Evolutionary conservation across 257 asterid genomes (phyloP), one percentile per base, ranked within the genome.

Genomic region (Gentiana macrophylla): DNA sequence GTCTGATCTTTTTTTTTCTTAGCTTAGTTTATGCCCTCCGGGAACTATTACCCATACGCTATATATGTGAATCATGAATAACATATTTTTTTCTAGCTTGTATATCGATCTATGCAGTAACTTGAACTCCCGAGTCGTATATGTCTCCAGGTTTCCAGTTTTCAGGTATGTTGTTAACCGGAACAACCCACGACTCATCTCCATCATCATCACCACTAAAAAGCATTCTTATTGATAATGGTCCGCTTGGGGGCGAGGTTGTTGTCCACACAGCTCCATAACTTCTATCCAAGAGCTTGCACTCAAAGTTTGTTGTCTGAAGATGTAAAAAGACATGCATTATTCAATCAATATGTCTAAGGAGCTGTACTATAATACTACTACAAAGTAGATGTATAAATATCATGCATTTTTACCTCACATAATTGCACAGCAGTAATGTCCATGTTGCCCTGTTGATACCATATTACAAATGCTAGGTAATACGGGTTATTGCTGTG

Each of bases 111-210:
- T 76, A 79, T 59, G 52, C 74, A 54, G 47, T 68, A 13, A 70
- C 83, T 82, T 85, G 97, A 53, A 83, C 78, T 72, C 97, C 97
- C 0, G 95, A 74, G 71, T 88, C 94, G 11, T 80, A 79, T 61
- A 61, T 70, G 35, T 82, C 87, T 64, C 97, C 94, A 55, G 80
- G 69, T 66, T 80, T 79, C 95, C 95, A 88, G 81, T 77, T 85
- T 49, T 55, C 66, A 4, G 96, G 94, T 51, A 88, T 72, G 67
- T 74, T 72, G 33, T 73, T 83, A 12, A 62, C 63, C 37, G 95
- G 88, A 70, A 79, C 82, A 8, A 82, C 62, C 95, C 95, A 86
- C 55, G 52, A 65, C 72, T 81, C 91, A 4, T 79, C 89, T 55
- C 79, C 94, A n/a, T n/a, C n/a, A 37, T 75, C 75, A 45, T 79